Conservation (phyloP, 345 rosid species). For the Aegle marmelos region DNA sequence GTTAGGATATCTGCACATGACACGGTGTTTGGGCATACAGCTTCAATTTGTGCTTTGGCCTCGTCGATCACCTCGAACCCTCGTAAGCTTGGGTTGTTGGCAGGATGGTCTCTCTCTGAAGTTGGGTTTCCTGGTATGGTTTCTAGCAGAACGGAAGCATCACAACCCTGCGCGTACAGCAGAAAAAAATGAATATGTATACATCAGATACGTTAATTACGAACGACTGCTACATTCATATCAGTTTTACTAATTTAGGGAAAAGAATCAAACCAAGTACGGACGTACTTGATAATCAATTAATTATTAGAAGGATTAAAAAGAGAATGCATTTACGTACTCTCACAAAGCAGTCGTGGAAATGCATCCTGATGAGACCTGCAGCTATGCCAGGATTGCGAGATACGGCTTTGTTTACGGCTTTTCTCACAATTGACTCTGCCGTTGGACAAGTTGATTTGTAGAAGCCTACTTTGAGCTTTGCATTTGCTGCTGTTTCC, state of each 20-base stretch:
- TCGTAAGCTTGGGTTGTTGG: slow-evolving; percentile 38
- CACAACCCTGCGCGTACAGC: slow-evolving; percentile 37
- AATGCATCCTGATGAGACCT: slow-evolving; percentile 36
- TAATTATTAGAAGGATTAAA: background rate
- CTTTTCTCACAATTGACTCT: slow-evolving; percentile 22
- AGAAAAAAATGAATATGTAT: background rate
- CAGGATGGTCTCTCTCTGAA: slow-evolving; percentile 38
- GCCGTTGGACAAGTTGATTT: slow-evolving; percentile 21
- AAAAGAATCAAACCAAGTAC: too few species aligned
- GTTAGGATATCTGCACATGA: slow-evolving; percentile 55
- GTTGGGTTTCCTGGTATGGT: slow-evolving; percentile 19
- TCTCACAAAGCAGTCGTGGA: slow-evolving; percentile 41
- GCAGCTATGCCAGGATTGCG: slow-evolving; percentile 26
- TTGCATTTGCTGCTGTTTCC: background rate
- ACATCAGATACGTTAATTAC: background rate
- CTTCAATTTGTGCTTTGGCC: slow-evolving; percentile 40
- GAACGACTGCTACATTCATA: background rate
- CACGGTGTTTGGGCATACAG: slow-evolving; percentile 38
- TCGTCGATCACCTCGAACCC: slow-evolving; percentile 50
- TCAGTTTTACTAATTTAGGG: background rate
- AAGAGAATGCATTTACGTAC: slow-evolving; percentile 9
- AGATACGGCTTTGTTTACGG: slow-evolving; percentile 20
- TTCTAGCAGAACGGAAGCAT: slow-evolving; percentile 44
- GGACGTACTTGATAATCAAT: background rate
- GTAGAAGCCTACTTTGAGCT: slow-evolving; percentile 27